Percentiles rank a stretch among this genome's conserved stretches.
Conservation (phyloP, 768 basidiomycete species). For the Lactarius trivialis region DNA sequence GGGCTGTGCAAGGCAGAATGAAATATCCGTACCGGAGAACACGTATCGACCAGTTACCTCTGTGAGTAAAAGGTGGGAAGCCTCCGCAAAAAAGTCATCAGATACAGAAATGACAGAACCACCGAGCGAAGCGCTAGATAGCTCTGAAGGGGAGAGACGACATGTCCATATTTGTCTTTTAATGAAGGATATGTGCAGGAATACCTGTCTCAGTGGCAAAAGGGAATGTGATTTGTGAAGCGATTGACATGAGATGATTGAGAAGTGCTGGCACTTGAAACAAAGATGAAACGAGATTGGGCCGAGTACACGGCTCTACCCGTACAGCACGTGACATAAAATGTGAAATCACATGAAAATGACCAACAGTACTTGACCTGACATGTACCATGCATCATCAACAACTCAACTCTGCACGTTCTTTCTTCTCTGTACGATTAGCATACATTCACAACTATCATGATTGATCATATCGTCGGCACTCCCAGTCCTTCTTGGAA, state of each 20-base stretch:
- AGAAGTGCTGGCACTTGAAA: no score
- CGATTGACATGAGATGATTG: constrained; percentile 25
- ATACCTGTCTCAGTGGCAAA: constrained; percentile 51
- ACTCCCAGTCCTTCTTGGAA: constrained; percentile 89
- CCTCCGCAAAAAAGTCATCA: constrained; percentile 95
- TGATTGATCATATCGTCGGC: constrained; percentile 93
- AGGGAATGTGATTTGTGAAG: constrained; percentile 33
- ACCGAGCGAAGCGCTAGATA: constrained; percentile 82
- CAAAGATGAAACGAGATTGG: constrained; percentile 33
- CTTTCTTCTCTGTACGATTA: constrained; percentile 12
- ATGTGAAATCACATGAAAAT: constrained; percentile 26
- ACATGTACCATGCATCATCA: not conserved
- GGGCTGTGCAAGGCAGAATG: constrained; percentile 43
- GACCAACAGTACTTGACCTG: not conserved
- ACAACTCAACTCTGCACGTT: not conserved
- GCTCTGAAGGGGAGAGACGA: constrained; percentile 46
- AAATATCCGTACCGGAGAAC: not conserved
- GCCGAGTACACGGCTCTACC: constrained; percentile 38
- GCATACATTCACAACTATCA: constrained; percentile 30
- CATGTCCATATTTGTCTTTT: not conserved
- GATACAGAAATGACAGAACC: constrained; percentile 70
- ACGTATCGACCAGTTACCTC: constrained; percentile 45
- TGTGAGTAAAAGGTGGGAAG: constrained; percentile 72
- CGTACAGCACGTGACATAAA: constrained; percentile 35
- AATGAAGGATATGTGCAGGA: not conserved